Conservation (phyloP, 1,284 basidiomycete genomes). For the Apiotrichum porosum region DNA sequence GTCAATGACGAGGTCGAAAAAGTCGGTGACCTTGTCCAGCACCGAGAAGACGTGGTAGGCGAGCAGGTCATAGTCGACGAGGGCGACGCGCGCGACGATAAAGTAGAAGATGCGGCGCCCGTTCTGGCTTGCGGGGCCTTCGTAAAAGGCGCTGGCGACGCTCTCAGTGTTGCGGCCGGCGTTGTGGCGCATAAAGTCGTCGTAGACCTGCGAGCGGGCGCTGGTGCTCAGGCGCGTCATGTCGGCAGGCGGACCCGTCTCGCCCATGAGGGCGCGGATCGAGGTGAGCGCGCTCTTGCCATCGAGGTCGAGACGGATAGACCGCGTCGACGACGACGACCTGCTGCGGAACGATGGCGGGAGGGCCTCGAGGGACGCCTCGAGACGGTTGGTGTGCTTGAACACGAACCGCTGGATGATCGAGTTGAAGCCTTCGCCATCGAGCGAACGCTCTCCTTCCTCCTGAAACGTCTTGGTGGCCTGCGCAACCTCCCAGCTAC, state of each 20-base stretch:
- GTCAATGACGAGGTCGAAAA: slow-evolving; percentile 73
- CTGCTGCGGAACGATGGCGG: slow-evolving; percentile 25
- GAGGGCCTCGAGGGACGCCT: slow-evolving; percentile 25
- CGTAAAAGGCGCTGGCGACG: slow-evolving; percentile 66
- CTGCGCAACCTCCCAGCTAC: slow-evolving; percentile 31
- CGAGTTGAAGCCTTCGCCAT: slow-evolving; percentile 36
- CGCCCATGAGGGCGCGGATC: slow-evolving; percentile 68
- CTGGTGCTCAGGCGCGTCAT: slow-evolving; percentile 57
- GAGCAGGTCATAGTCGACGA: slow-evolving; percentile 76
- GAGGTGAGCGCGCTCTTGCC: slow-evolving; percentile 73
- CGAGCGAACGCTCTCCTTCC: slow-evolving; percentile 32
- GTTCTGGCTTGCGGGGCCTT: slow-evolving; percentile 52
- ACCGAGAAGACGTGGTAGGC: slow-evolving; percentile 79
- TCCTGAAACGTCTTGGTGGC: slow-evolving; percentile 33
- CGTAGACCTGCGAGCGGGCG: slow-evolving; percentile 51
- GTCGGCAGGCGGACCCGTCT: slow-evolving; percentile 67
- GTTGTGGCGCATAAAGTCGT: slow-evolving; percentile 63
- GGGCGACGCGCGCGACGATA: slow-evolving; percentile 66
- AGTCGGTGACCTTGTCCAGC: slow-evolving; percentile 40
- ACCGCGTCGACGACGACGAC: slow-evolving; percentile 17
- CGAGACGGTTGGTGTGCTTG: slow-evolving; percentile 34
- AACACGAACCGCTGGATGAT: slow-evolving; percentile 38
- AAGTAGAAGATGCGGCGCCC: slow-evolving; percentile 51
- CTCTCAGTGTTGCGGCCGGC: slow-evolving; percentile 59
- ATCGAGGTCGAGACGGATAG: slow-evolving; percentile 51